Conservation (phyloP, 2,329 filamentous ascomycete genomes). For the Fusarium sp. region DNA sequence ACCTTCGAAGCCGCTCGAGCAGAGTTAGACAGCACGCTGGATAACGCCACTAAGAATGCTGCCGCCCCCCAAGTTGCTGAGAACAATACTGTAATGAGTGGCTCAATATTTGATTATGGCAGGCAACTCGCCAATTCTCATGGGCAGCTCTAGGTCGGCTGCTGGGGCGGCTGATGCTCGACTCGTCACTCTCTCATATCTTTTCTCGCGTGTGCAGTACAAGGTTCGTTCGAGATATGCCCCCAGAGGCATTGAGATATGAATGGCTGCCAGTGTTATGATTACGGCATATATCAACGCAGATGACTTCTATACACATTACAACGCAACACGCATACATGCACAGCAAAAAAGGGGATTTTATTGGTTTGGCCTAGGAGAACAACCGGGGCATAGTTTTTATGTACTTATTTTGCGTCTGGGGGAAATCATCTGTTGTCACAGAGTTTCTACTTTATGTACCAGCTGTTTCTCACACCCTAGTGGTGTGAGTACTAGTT, state of each 20-base stretch:
- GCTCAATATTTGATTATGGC: constrained; percentile 34
- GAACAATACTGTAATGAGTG: constrained; percentile 12
- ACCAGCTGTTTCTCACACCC: neutral
- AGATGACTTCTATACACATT: constrained; percentile 4
- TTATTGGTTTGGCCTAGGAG: constrained; percentile 28
- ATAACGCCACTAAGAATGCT: constrained; percentile 44
- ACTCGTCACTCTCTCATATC: neutral
- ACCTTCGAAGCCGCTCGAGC: constrained; percentile 51
- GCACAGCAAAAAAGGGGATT: constrained; percentile 18
- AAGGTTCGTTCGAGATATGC: neutral
- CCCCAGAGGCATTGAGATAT: neutral
- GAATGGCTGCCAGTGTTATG: constrained; percentile 6
- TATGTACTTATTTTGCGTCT: constrained; percentile 12
- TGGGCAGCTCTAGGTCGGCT: constrained; percentile 1
- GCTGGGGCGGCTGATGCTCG: neutral
- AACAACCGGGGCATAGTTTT: constrained; percentile 17
- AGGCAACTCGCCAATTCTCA: constrained; percentile 12
- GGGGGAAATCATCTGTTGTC: constrained; percentile 2
- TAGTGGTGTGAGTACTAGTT: constrained; percentile 3
- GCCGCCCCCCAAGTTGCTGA: neutral
- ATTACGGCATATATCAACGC: constrained; percentile 6
- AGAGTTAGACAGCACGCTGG: constrained; percentile 47
- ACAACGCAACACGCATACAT: constrained; percentile 16
- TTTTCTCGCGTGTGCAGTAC: constrained; percentile 24
- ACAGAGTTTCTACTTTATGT: neutral